Evolutionary conservation across 106 monocot genomes (phyloP).

Genomic region (Dendrobium chrysotoxum): DNA sequence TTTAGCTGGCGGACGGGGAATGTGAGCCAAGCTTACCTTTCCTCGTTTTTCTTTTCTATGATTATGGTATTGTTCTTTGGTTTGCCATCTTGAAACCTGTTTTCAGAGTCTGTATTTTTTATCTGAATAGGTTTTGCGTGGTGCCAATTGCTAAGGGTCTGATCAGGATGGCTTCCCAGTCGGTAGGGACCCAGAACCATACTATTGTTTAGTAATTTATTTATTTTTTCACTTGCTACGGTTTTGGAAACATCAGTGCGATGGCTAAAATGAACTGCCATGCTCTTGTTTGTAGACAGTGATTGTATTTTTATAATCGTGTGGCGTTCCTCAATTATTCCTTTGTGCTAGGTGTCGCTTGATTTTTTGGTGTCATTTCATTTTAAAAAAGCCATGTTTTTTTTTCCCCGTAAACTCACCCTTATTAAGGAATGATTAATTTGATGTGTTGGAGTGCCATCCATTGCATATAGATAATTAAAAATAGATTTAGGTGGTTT

Average conservation of each 20-base stretch:
- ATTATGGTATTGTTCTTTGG: neutral
- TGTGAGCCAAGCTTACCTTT: constrained; percentile 23
- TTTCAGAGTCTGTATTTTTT: neutral
- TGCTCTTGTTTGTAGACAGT: neutral
- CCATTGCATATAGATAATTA: too few relatives aligned
- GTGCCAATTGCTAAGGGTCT: constrained; percentile 39
- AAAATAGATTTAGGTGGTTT: too few relatives aligned
- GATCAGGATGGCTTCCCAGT: constrained; percentile 14
- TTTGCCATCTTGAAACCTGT: neutral
- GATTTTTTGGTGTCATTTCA: neutral
- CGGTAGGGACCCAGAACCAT: constrained; percentile 11
- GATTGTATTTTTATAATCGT: neutral
- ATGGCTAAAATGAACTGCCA: neutral
- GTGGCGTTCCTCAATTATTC: too few relatives aligned
- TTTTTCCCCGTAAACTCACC: neutral
- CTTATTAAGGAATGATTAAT: too few relatives aligned
- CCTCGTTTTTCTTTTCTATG: neutral
- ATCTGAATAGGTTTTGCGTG: constrained; percentile 43
- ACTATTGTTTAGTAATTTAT: neutral
- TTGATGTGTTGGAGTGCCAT: too few relatives aligned
- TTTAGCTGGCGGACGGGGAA: constrained; percentile 71
- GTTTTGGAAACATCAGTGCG: neutral
- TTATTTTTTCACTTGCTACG: neutral
- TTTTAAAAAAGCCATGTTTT: neutral
- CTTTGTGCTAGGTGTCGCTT: neutral